Conservation (phyloP, 2,329 filamentous ascomycete genomes). For the Remersonia thermophila region DNA sequence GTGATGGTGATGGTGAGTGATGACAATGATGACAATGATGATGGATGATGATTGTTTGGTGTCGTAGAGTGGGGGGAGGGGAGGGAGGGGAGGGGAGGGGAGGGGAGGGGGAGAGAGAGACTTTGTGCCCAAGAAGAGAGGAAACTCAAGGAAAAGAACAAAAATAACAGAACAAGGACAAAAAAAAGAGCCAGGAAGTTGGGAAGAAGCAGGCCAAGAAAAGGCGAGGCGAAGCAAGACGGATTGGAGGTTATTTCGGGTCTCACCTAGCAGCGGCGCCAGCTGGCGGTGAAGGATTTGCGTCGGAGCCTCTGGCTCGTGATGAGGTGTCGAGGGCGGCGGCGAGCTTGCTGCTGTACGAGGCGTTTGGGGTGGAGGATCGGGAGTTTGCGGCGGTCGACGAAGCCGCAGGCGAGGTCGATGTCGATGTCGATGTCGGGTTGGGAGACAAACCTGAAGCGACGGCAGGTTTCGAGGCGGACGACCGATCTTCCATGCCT, state of each 20-base stretch:
- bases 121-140: not conserved
- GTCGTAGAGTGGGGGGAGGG: too few species aligned
- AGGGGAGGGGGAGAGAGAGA: too few species aligned
- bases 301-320: slow-evolving; percentile 2
- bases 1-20: too few species aligned
- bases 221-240: slow-evolving; percentile 12
- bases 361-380: slow-evolving; percentile 16
- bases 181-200: slow-evolving; percentile 4
- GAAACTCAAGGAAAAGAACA: slow-evolving; percentile 2
- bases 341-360: slow-evolving; percentile 23
- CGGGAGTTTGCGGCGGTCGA: slow-evolving; percentile 15
- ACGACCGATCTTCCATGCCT: slow-evolving; percentile 20
- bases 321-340: slow-evolving; percentile 16
- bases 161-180: not conserved
- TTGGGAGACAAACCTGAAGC: slow-evolving; percentile 1
- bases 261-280: slow-evolving; percentile 23
- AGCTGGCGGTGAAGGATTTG: slow-evolving; percentile 2
- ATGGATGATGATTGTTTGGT: too few species aligned
- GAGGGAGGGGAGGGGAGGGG: too few species aligned
- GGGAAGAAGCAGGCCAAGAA: slow-evolving; percentile 6
- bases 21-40: too few species aligned
- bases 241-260: slow-evolving; percentile 13
- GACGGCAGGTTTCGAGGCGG: slow-evolving; percentile 17
- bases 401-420: slow-evolving; percentile 13
- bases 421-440: slow-evolving; percentile 8